A percentile compares a stretch with the other conserved stretches of the same genome.
These are phyloP conservation scores for Blastobotrys proliferans DNA, from an alignment of 1,139 yeast species.

Conservation along the genomic window DNA sequence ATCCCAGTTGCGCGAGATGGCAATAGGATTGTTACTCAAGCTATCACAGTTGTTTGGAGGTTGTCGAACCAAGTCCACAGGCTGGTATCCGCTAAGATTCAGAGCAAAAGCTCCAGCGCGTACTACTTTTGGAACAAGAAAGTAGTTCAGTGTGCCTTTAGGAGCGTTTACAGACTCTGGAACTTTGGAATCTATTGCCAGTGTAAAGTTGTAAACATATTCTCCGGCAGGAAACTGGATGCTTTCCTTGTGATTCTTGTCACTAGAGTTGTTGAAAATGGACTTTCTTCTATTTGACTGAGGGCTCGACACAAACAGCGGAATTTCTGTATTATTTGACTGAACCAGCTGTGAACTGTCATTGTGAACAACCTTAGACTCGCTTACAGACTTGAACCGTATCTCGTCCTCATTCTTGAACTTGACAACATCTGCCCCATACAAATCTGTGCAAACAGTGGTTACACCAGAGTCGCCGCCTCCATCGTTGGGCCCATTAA, in stretches of 20 bases:
- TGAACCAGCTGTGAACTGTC: conserved; percentile 16
- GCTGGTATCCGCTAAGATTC: conserved; percentile 31
- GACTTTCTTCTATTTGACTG: conserved; percentile 3
- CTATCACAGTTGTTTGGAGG: conserved; percentile 76
- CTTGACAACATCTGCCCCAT: conserved; percentile 35
- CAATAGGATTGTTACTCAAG: conserved; percentile 74
- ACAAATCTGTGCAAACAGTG: conserved; percentile 31
- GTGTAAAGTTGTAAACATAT: conserved; percentile 72
- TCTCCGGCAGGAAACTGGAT: conserved; percentile 60
- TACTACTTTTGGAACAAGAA: conserved; percentile 31
- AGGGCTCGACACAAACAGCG: conserved; percentile 11
- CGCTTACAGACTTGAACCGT: conserved; percentile 19
- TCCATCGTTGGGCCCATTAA: not conserved
- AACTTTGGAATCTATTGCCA: conserved; percentile 62
- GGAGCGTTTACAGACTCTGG: conserved; percentile 69
- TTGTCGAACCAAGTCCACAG: conserved; percentile 53
- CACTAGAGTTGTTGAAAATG: conserved; percentile 8
- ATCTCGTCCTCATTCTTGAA: conserved; percentile 22
- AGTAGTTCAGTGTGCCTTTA: conserved; percentile 33
- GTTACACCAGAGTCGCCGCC: conserved; percentile 24
- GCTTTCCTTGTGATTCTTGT: conserved; percentile 25
- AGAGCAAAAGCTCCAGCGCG: conserved; percentile 33
- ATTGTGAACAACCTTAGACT: conserved; percentile 18
- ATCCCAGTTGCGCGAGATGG: conserved; percentile 80
- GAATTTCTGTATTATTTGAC: conserved; percentile 10